phyloP scores from a whole-genome alignment of 2,329 filamentous ascomycete genomes.

The Pseudogymnoascus sp. region DNA sequence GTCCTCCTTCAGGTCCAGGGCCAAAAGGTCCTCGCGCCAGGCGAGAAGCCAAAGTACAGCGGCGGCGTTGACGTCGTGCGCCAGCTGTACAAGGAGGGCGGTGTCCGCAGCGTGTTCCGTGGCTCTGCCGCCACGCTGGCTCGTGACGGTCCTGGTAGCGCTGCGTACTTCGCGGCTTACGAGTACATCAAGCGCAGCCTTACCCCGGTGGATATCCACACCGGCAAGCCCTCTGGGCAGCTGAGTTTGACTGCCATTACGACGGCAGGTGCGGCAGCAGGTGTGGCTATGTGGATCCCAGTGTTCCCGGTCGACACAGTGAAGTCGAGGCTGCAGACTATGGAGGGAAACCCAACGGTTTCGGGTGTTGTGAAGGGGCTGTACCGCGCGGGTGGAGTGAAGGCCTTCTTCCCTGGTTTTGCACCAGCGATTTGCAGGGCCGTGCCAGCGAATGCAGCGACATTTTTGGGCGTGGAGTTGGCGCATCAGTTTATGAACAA shows the following conservation, averaged over 20 bases:
- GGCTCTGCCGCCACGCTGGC: conserved; percentile 86
- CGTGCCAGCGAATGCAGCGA: conserved; percentile 92
- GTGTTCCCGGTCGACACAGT: conserved; percentile 97
- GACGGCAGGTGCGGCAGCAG: conserved; percentile 79
- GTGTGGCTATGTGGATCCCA: conserved; percentile 98
- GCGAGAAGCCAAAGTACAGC: conserved; percentile 86
- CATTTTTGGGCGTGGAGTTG: conserved; percentile 79
- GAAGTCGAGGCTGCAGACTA: conserved; percentile 88
- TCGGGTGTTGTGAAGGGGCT: conserved; percentile 71
- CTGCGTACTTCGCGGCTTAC: conserved; percentile 95
- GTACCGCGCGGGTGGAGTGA: conserved; percentile 75
- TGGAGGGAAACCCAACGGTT: conserved; percentile 75
- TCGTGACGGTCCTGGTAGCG: conserved; percentile 84
- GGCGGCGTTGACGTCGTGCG: conserved; percentile 85
- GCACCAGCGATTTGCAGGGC: conserved; percentile 87
- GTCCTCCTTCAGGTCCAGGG: conserved; percentile 97
- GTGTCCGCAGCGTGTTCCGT: conserved; percentile 84
- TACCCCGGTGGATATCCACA: conserved; percentile 70
- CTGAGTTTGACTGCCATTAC: conserved; percentile 77
- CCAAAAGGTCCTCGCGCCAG: conserved; percentile 74
- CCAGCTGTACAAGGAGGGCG: conserved; percentile 87
- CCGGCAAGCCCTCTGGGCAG: conserved; percentile 66
- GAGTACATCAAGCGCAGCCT: conserved; percentile 86
- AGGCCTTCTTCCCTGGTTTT: conserved; percentile 95
- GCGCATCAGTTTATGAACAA: conserved; percentile 78